Evolutionary conservation across 768 basidiomycete species (phyloP), one percentile per base, ranked within the genome.

Genomic region (Clitopilus passeckerianus): DNA sequence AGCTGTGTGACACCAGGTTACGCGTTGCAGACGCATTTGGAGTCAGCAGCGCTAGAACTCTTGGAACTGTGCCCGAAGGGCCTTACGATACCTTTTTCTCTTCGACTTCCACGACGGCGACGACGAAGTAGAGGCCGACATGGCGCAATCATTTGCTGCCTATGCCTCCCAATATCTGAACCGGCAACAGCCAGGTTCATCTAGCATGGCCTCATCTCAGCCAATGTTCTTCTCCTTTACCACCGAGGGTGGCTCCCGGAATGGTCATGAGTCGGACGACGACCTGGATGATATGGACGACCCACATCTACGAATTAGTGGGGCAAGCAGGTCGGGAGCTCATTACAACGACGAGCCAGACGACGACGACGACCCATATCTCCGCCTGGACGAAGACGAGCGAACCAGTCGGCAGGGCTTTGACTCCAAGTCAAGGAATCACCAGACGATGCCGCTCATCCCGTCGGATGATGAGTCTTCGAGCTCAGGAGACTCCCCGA

Each of bases 201-300:
- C 82, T 35, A 82, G 80, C 64, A 74, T 82, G 66, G 80, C 82
- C 41, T 81, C 84, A 20, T 86, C 85, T 37, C 90, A 91, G 72
- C 91, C 91, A 57, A 83, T 93, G 71, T 93, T 93, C 79, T 93
- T 90, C 79, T 93, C 91, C 18, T 92, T 93, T 72, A 86, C 86
- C 50, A 90, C 90, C 62, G 89, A 90, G 74, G 80, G 86, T 57
- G 88, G 80, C 57, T 85, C 77, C 60, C 70, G 81, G 70, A 73
- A 75, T 64, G 83, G 79, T 60, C 73, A 77, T 67, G 71, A 75
- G 61, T 70, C 75, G 63, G 75, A 79, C 60, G 71, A 71, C 35
- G 83, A 86, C 67, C 74, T 89, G 46, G 88, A 90, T 69, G 90
- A 91, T 75, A 68, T 81, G 24, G 87, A 90, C 69, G 90, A 92